phyloP scores from a whole-genome alignment of 805 yeast genomes.

The Kodamaea jinghongensis region DNA sequence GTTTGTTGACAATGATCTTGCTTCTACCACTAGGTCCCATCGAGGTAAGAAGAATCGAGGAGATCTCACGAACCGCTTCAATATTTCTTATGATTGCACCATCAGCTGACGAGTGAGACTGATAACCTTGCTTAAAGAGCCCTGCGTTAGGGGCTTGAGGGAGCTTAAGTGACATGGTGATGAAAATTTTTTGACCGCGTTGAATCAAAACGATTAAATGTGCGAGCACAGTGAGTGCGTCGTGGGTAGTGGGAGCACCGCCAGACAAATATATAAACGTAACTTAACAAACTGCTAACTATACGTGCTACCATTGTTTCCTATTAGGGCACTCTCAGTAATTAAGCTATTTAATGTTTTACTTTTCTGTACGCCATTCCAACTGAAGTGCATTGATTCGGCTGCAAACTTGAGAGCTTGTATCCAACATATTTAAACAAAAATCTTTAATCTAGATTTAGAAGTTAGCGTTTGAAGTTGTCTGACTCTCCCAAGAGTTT shows the following conservation, averaged over 20 bases:
- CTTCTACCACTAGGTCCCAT: conserved; percentile 98
- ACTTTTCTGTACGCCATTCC: too few species aligned
- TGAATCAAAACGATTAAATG: neutral
- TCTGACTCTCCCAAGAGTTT: too few species aligned
- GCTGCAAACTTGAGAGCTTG: too few species aligned
- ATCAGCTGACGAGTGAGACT: conserved; percentile 80
- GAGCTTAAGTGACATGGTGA: conserved; percentile 78
- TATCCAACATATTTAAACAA: too few species aligned
- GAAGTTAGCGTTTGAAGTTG: too few species aligned
- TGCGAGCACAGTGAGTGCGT: neutral
- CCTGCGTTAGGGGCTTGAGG: conserved; percentile 94
- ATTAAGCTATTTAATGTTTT: too few species aligned
- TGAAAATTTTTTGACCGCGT: conserved; percentile 2
- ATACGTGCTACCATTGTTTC: too few species aligned
- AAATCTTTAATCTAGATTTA: too few species aligned
- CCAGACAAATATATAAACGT: too few species aligned
- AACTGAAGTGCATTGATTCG: too few species aligned
- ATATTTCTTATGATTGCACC: conserved; percentile 93
- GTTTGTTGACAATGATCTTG: conserved; percentile 87
- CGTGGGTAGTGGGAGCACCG: neutral
- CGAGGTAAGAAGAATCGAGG: conserved; percentile 87
- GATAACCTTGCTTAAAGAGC: conserved; percentile 93
- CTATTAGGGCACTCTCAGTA: too few species aligned
- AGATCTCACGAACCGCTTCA: conserved; percentile 90
- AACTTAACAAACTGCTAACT: too few species aligned